Evolutionary conservation across 495 filamentous ascomycete genomes (phyloP).

Genomic region (Choiromyces venosus): DNA sequence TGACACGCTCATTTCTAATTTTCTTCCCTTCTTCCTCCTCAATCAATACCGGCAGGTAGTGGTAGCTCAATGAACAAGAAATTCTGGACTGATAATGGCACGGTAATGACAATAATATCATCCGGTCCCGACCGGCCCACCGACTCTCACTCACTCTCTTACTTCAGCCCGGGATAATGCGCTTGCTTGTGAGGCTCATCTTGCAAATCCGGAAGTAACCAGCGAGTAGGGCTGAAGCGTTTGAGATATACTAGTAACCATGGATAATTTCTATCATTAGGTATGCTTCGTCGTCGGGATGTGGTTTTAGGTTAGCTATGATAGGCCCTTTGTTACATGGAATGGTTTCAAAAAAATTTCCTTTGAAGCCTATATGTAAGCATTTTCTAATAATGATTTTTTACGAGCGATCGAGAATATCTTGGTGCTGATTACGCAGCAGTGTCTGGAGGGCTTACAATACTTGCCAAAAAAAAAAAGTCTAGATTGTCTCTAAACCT

Average conservation of each 20-base stretch:
- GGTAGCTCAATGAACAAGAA: neutral
- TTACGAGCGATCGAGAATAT: neutral
- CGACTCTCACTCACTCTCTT: neutral
- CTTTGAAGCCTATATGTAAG: neutral
- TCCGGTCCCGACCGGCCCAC: neutral
- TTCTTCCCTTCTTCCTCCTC: neutral
- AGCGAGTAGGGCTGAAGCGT: neutral
- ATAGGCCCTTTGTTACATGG: neutral
- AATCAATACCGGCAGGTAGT: neutral
- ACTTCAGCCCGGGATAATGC: neutral
- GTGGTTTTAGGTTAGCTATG: neutral
- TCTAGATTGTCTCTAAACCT: too few relatives aligned
- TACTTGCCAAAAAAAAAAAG: too few relatives aligned
- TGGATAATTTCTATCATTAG: neutral
- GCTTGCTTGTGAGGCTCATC: neutral
- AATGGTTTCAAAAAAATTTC: neutral
- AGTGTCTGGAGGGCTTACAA: neutral
- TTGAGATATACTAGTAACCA: neutral
- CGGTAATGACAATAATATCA: slow-evolving; percentile 1
- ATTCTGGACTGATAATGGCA: neutral
- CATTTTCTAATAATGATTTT: neutral
- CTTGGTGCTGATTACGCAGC: neutral
- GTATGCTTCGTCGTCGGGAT: neutral
- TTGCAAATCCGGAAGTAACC: neutral
- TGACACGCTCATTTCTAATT: neutral